phyloP scores from a whole-genome alignment of 2,329 filamentous ascomycete genomes.

The Xenosphaeropsis pyriputrescens region DNA sequence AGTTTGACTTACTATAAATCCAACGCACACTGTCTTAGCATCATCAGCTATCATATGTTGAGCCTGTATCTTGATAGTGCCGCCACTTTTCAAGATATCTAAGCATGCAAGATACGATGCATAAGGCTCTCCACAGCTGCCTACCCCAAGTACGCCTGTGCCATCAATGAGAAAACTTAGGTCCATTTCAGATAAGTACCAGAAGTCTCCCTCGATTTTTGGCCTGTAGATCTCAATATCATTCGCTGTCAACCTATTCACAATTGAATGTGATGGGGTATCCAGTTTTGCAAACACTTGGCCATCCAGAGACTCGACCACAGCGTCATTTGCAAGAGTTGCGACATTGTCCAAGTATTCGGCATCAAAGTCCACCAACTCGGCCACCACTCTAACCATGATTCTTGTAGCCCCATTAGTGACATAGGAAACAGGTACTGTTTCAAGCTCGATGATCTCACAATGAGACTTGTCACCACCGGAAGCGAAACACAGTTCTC shows the following conservation, averaged over 20 bases:
- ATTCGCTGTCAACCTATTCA: too few relatives aligned
- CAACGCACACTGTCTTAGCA: slow-evolving; percentile 21
- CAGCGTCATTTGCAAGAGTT: slow-evolving; percentile 6
- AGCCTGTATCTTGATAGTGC: slow-evolving; percentile 22
- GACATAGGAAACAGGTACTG: slow-evolving; percentile 12
- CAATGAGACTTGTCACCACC: slow-evolving; percentile 13
- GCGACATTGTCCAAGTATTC: slow-evolving; percentile 3
- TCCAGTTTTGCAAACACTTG: background rate
- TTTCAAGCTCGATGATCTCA: slow-evolving; percentile 29
- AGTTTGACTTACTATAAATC: slow-evolving; percentile 20
- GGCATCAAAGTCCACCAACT: background rate
- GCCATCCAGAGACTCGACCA: slow-evolving; percentile 1
- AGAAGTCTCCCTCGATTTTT: slow-evolving; percentile 16
- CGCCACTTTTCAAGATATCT: slow-evolving; percentile 19
- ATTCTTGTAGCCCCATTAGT: slow-evolving; percentile 10
- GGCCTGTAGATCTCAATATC: slow-evolving; percentile 19
- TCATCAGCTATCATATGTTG: slow-evolving; percentile 17
- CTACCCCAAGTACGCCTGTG: slow-evolving; percentile 21
- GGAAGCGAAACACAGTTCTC: slow-evolving; percentile 10
- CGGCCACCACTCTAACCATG: slow-evolving; percentile 7
- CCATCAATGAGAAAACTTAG: slow-evolving; percentile 22
- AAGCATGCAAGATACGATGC: slow-evolving; percentile 29
- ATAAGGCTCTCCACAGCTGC: slow-evolving; percentile 25
- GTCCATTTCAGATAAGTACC: slow-evolving; percentile 21
- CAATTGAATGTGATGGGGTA: slow-evolving; percentile 8